Evolutionary conservation across 2,329 filamentous ascomycete species (phyloP), one percentile per base, ranked within the genome.

Genomic region (Fusarium sp.): DNA sequence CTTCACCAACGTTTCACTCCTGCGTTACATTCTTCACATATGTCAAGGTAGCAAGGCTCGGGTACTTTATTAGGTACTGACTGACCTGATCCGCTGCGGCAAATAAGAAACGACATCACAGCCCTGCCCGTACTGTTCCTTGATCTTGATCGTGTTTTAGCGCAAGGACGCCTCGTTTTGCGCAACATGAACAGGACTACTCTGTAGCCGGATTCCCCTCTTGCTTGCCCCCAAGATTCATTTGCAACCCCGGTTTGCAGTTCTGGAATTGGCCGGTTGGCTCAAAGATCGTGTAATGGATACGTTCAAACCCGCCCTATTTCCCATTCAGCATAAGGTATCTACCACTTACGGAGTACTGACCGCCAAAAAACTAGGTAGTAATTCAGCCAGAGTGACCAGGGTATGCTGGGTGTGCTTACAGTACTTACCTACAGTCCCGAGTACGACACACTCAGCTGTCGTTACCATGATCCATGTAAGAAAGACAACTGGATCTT

Each of bases 91-190:
- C 39, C 39, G 26, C 20, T 28, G 35, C 18, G 41, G 41, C 51
- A 36, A 63, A 58, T 36, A 33, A 58, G 33, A 38, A 55, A 26
- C 33, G 28, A 33, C 28, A 45, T 57, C 39, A 36, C 31, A 47
- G 24, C 41, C 55, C 33, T 58, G 56, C 17, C 31, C 33, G 12
- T 18, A 17, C 41, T 58, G 54, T 57, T 62, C 49, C 47, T 67
- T 63, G 47, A 36, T 31, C 47, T 67, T 63, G 47, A 36, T 31
- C 44, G 18, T 60, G 70, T 73, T 73, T 70, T 73, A 73, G 70
- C 65, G 70, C 22, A 14, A 28, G 56, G 52, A 42, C 56, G 61
- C 66, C 48, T 64, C 54, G 33, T 63, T 57, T 58, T 58, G 55
- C 33, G 15, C 31, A 36, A 45, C 38, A 59, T 55, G 52, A 36